Evolutionary conservation across 208 protist genomes (phyloP), one percentile per base, ranked within the genome.

Genomic region (Trypanosoma mega): DNA sequence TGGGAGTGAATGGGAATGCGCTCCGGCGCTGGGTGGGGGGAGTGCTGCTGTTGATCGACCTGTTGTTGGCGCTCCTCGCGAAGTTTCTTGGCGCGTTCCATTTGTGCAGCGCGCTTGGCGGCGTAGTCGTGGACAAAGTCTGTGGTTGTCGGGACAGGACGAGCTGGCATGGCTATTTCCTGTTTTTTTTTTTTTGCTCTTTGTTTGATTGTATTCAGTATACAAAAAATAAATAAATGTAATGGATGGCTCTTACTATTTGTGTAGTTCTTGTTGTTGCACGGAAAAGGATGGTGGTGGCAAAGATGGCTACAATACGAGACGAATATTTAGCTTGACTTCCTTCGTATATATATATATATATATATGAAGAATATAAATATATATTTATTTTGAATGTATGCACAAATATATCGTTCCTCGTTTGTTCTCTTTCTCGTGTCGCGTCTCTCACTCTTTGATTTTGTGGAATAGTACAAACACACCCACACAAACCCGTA

Each of bases 81-180:
- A 36, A 95, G 58, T 63, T 81, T 68, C 26, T 71, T 70, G 0
- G 89, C 89, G 8, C 83, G 81, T 18, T 92, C 83, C 44, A 95
- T 63, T 72, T 95, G 89, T 9, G 83, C 80, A 46, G 88, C 81
- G 2, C 82, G 76, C 75, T 95, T 95, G 16, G 82, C 75, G 3
- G 84, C 89, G 59, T 95, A 95, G 65, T 92, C 89, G 63, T 92
- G 76, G 8, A 95, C 85, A 60, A 95, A 93, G 60, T 93, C 71
- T 31, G 72, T 81, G 4, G 77, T 64, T 29, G 76, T 70, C 20
- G 72, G 79, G n/a, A 65, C 67, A 53, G 55, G 58, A 36, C 57
- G 21, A 36, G 34, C 34, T 12, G 34, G 34, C 34, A 39, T 39
- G n/a, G n/a, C n/a, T n/a, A n/a, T n/a, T n/a, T n/a, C n/a, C n/a